A percentile compares a stretch with the other conserved stretches of the same genome.
Evolutionary conservation across 1,139 yeast species (phyloP).

Genomic region (Candida anutae): DNA sequence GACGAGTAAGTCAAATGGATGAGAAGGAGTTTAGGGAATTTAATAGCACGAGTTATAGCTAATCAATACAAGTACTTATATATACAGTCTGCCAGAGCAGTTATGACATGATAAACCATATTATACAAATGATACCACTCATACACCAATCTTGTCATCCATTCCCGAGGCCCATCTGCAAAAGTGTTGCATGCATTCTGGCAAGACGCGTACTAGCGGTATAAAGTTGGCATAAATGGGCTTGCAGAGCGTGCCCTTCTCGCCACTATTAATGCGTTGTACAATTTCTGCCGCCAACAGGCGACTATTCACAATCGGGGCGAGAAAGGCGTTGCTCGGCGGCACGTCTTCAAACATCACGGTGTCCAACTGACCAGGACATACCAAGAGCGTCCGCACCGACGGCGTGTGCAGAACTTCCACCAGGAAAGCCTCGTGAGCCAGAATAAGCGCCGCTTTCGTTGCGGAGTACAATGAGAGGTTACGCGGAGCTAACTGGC

Average conservation of each 20-base stretch:
- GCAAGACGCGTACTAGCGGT: slow-evolving; percentile 46
- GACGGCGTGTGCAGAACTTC: slow-evolving; percentile 29
- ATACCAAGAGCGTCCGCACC: slow-evolving; percentile 41
- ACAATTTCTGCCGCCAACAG: slow-evolving; percentile 39
- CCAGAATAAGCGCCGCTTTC: slow-evolving; percentile 53
- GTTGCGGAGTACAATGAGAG: slow-evolving; percentile 59
- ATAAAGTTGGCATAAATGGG: slow-evolving; percentile 59
- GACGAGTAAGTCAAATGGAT: not conserved
- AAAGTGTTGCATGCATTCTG: slow-evolving; percentile 36
- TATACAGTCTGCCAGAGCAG: too few relatives aligned
- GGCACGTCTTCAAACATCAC: slow-evolving; percentile 54
- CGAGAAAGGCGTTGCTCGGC: slow-evolving; percentile 52
- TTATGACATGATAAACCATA: too few relatives aligned
- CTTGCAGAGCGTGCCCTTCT: slow-evolving; percentile 43
- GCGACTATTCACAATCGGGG: slow-evolving; percentile 48
- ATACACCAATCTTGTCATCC: slow-evolving; percentile 32
- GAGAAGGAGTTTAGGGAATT: not conserved
- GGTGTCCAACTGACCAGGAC: slow-evolving; percentile 64
- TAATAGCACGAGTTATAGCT: too few relatives aligned
- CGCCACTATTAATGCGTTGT: slow-evolving; percentile 34
- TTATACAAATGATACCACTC: too few relatives aligned
- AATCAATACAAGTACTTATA: too few relatives aligned
- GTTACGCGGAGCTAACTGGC: slow-evolving; percentile 62
- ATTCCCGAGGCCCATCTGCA: slow-evolving; percentile 47
- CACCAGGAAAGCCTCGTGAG: slow-evolving; percentile 50